A percentile compares a stretch with the other conserved stretches of the same genome.
phyloP scores from a whole-genome alignment of 2,329 filamentous ascomycete species.

The Sclerotinia minor region DNA sequence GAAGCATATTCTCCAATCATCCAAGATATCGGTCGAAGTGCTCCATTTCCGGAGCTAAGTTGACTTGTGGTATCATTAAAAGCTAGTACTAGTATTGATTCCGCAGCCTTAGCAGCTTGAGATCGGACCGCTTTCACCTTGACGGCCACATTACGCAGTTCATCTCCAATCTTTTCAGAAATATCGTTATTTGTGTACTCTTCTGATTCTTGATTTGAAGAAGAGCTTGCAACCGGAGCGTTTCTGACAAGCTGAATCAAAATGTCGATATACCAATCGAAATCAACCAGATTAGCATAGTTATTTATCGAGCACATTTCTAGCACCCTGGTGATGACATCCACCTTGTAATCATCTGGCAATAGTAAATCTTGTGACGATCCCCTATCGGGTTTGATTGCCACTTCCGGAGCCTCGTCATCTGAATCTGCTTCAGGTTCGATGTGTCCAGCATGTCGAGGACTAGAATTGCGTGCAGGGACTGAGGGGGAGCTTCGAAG shows the following conservation, averaged over 20 bases:
- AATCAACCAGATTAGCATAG: slow-evolving; percentile 82
- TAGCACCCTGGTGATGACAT: slow-evolving; percentile 79
- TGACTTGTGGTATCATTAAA: slow-evolving; percentile 53
- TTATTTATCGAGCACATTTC: slow-evolving; percentile 89
- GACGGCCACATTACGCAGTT: slow-evolving; percentile 87
- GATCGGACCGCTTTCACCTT: slow-evolving; percentile 82
- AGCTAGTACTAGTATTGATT: slow-evolving; percentile 67
- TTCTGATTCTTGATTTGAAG: slow-evolving; percentile 28
- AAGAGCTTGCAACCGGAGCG: slow-evolving; percentile 52
- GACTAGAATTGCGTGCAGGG: slow-evolving; percentile 46
- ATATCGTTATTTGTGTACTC: slow-evolving; percentile 45
- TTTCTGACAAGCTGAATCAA: slow-evolving; percentile 81
- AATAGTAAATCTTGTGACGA: slow-evolving; percentile 60
- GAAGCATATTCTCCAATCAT: slow-evolving; percentile 83
- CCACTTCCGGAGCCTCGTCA: slow-evolving; percentile 55
- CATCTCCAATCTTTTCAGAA: slow-evolving; percentile 73
- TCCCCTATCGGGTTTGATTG: slow-evolving; percentile 52
- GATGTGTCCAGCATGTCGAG: slow-evolving; percentile 47
- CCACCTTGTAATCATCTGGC: slow-evolving; percentile 81
- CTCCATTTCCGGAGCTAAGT: slow-evolving; percentile 60
- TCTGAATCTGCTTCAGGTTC: slow-evolving; percentile 51
- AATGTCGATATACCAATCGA: slow-evolving; percentile 96
- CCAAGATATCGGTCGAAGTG: slow-evolving; percentile 78
- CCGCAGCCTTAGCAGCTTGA: slow-evolving; percentile 80
- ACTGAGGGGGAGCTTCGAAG: slow-evolving; percentile 66